These are phyloP conservation scores for Aspergillus tamarii DNA, from an alignment of 2,329 filamentous ascomycete species.

Conservation along the genomic window DNA sequence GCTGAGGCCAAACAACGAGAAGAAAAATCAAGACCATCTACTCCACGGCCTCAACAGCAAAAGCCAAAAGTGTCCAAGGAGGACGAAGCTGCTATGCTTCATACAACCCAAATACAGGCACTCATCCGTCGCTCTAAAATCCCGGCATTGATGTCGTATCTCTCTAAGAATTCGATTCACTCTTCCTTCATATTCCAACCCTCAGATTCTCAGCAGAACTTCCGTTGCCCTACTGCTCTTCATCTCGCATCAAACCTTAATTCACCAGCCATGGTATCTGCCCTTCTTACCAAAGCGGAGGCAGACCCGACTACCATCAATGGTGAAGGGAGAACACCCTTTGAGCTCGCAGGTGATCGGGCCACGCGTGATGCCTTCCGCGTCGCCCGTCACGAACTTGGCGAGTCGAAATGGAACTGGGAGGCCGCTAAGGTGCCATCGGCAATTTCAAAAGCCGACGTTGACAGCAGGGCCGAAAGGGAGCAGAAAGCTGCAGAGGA, in stretches of 20 bases:
- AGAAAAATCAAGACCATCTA: slow-evolving; percentile 36
- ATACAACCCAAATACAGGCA: slow-evolving; percentile 86
- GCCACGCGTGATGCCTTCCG: slow-evolving; percentile 89
- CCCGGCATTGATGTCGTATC: slow-evolving; percentile 81
- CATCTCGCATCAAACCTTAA: slow-evolving; percentile 86
- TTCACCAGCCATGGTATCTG: slow-evolving; percentile 73
- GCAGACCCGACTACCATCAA: slow-evolving; percentile 75
- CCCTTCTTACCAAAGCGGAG: slow-evolving; percentile 72
- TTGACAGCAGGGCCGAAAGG: slow-evolving; percentile 67
- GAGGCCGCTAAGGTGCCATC: slow-evolving; percentile 72
- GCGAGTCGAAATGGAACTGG: slow-evolving; percentile 79
- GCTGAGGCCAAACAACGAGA: slow-evolving; percentile 52
- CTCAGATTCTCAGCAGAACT: slow-evolving; percentile 64
- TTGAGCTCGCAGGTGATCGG: slow-evolving; percentile 84
- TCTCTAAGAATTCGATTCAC: slow-evolving; percentile 73
- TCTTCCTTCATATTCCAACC: slow-evolving; percentile 78
- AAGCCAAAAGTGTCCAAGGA: slow-evolving; percentile 73
- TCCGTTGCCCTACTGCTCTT: slow-evolving; percentile 80
- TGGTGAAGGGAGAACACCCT: slow-evolving; percentile 78
- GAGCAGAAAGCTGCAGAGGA: slow-evolving; percentile 71
- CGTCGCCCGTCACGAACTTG: slow-evolving; percentile 79
- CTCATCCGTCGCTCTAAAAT: slow-evolving; percentile 88
- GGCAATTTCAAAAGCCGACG: slow-evolving; percentile 71
- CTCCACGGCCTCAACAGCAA: slow-evolving; percentile 36
- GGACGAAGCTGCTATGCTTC: slow-evolving; percentile 78